Evolutionary conservation across 2,329 filamentous ascomycete genomes (phyloP).

Genomic region (Aureobasidium sp.): DNA sequence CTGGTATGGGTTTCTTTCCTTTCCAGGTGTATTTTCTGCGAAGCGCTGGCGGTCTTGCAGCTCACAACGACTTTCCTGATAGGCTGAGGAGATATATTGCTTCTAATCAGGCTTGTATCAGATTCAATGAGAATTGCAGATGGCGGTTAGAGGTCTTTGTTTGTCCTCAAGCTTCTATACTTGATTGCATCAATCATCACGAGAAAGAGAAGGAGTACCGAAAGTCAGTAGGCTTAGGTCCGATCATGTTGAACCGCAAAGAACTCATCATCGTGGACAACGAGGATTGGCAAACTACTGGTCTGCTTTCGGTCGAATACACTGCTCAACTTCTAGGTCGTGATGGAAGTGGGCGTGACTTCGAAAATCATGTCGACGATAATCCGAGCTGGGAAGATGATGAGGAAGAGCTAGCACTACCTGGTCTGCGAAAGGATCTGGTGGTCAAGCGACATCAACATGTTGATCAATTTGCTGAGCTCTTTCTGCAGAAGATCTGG

Average conservation of each 20-base stretch:
- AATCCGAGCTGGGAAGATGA: not conserved
- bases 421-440: not conserved
- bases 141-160: not conserved
- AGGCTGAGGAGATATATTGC: not conserved
- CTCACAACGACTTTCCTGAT: not conserved
- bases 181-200: slow-evolving; percentile 2
- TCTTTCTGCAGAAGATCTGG: not conserved
- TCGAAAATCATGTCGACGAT: not conserved
- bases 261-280: not conserved
- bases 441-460: not conserved
- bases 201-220: not conserved
- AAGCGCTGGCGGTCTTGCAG: not conserved
- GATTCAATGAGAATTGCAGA: slow-evolving; percentile 1
- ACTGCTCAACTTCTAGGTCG: not conserved
- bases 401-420: slow-evolving; percentile 1
- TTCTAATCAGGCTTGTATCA: not conserved
- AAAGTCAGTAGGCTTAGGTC: not conserved
- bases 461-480: not conserved
- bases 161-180: not conserved
- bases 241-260: not conserved
- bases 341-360: not conserved
- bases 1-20: not conserved
- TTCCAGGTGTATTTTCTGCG: not conserved
- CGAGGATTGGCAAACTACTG: not conserved
- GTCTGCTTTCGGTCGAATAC: not conserved